phyloP scores from a whole-genome alignment of 176 grass and related monocot genomes.

The Pontederia crassipes region DNA sequence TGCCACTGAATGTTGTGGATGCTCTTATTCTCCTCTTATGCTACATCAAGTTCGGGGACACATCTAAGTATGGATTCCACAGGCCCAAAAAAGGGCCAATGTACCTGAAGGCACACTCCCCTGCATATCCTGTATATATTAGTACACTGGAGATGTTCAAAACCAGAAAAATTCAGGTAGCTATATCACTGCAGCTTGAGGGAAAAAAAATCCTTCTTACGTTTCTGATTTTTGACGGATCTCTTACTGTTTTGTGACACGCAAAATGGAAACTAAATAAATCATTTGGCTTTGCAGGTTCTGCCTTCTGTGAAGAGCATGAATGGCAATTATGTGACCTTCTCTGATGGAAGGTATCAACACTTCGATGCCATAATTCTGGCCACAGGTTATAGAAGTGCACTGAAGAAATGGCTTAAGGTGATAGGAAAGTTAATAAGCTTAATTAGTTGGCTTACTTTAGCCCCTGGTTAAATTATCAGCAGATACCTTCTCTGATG shows the following conservation, averaged over 20 bases:
- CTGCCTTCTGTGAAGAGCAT: slow-evolving; percentile 1
- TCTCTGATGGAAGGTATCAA: neutral
- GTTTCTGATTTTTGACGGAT: neutral
- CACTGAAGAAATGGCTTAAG: slow-evolving; percentile 19
- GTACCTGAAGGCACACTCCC: slow-evolving; percentile 6
- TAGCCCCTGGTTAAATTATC: neutral
- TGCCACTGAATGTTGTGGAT: neutral
- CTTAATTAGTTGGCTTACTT: neutral
- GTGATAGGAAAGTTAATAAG: neutral
- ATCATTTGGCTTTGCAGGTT: neutral
- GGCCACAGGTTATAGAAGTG: slow-evolving; percentile 11
- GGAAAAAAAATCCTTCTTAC: neutral
- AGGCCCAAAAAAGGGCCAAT: slow-evolving; percentile 1
- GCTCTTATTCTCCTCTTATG: slow-evolving; percentile 5
- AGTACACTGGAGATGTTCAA: neutral
- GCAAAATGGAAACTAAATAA: too few species aligned
- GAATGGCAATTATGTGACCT: neutral
- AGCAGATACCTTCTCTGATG: neutral
- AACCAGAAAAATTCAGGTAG: slow-evolving; percentile 8
- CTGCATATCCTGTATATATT: neutral
- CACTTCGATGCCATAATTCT: slow-evolving; percentile 7
- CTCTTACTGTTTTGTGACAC: neutral
- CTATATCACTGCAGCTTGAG: neutral
- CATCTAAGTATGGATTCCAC: slow-evolving; percentile 4
- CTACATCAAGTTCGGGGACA: slow-evolving; percentile 2